Evolutionary conservation across 2,329 filamentous ascomycete species (phyloP).

Genomic region (Hirsutella thompsonii): DNA sequence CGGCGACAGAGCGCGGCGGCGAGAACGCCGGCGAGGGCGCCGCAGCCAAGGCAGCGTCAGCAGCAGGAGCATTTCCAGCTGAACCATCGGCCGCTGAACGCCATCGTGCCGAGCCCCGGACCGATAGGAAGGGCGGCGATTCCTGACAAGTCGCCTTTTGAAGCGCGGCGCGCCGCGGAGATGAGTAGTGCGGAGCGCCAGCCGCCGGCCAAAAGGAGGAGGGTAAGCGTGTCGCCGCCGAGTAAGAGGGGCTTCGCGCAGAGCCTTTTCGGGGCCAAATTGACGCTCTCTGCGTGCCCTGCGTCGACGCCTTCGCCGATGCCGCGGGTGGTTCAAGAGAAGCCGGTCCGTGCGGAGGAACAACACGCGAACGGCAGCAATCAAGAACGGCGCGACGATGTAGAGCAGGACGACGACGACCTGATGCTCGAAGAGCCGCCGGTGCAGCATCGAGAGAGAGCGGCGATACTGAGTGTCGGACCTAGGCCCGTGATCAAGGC

Average conservation of each 20-base stretch:
- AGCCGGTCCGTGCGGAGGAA: neutral
- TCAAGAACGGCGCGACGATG: neutral
- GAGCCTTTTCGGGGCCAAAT: conserved; percentile 20
- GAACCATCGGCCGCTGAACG: conserved; percentile 30
- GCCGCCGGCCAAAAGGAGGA: conserved; percentile 15
- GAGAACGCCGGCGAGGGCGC: conserved; percentile 12
- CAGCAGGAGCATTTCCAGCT: conserved; percentile 20
- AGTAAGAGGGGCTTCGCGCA: conserved; percentile 20
- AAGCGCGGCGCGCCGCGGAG: conserved; percentile 13
- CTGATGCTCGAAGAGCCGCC: conserved; percentile 4
- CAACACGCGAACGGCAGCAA: neutral
- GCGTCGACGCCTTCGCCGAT: conserved; percentile 5
- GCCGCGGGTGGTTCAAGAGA: conserved; percentile 9
- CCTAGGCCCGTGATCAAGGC: neutral
- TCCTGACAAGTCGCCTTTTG: conserved; percentile 19
- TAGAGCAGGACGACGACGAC: conserved; percentile 4
- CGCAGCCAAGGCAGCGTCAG: conserved; percentile 4
- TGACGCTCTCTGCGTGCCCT: conserved; percentile 15
- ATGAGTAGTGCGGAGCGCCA: conserved; percentile 5
- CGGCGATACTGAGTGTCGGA: neutral
- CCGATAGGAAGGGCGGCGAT: conserved; percentile 20
- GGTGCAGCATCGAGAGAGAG: neutral
- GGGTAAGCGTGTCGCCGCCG: conserved; percentile 15
- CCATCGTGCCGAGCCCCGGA: conserved; percentile 16
- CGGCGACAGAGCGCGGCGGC: conserved; percentile 30